phyloP scores from a whole-genome alignment of 2,329 filamentous ascomycete genomes.

The Cladophialophora psammophila region DNA sequence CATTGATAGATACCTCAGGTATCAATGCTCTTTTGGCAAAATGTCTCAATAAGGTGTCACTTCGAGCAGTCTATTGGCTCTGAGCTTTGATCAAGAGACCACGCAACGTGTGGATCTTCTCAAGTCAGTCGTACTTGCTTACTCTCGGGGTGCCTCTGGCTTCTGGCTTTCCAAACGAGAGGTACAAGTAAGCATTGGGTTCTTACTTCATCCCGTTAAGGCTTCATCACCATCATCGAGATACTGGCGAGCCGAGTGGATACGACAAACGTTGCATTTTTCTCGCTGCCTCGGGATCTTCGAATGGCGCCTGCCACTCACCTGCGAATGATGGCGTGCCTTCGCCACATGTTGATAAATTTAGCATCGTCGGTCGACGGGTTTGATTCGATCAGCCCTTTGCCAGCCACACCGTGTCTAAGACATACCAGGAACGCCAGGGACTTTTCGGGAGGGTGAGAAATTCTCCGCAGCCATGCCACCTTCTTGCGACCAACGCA shows the following conservation, averaged over 20 bases:
- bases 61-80: background rate
- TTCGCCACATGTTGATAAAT: constrained; percentile 1
- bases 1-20: background rate
- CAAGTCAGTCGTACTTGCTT: background rate
- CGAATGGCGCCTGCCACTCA: constrained; percentile 1
- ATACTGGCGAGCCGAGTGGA: constrained; percentile 1
- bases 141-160: background rate
- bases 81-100: background rate
- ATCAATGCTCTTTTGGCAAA: background rate
- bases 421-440: background rate
- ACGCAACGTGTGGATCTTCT: background rate
- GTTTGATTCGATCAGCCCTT: constrained; percentile 8
- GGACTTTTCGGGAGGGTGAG: background rate
- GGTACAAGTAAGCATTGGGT: background rate
- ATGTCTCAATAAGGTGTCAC: background rate
- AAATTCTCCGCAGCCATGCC: constrained; percentile 12
- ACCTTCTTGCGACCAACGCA: constrained; percentile 1
- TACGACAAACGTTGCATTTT: background rate
- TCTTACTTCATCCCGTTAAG: background rate
- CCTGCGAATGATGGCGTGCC: constrained; percentile 1
- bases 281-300: constrained; percentile 1
- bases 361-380: background rate
- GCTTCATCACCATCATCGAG: background rate
- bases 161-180: background rate
- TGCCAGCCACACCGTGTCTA: constrained; percentile 17